Evolutionary conservation across 192 early-diverging fungal species (phyloP).

Genomic region (Dimargaris verticillata): DNA sequence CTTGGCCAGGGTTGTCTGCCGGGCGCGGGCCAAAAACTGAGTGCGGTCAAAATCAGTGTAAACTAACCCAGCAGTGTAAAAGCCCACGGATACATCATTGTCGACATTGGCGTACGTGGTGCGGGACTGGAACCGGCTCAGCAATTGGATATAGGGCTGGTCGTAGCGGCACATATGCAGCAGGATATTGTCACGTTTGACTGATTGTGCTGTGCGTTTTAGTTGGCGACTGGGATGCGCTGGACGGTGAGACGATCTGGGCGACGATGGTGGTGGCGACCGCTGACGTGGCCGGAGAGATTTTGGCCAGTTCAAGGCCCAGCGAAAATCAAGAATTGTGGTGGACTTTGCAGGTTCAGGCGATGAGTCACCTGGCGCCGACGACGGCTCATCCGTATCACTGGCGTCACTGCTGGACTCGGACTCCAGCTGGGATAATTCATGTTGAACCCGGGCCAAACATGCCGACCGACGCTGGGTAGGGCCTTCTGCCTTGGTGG

Average conservation of each 20-base stretch:
- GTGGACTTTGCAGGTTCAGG: not conserved
- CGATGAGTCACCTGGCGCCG: not conserved
- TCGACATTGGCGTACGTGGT: conserved; percentile 32
- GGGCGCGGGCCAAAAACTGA: not conserved
- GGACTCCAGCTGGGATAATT: not conserved
- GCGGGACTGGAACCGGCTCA: conserved; percentile 19
- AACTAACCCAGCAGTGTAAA: conserved; percentile 15
- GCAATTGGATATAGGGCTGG: conserved; percentile 16
- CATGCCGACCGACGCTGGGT: too few species aligned
- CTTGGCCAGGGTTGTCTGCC: not conserved
- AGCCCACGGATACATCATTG: conserved; percentile 28
- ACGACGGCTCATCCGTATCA: not conserved
- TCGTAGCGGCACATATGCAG: conserved; percentile 22
- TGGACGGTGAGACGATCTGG: too few species aligned
- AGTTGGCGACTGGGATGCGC: too few species aligned
- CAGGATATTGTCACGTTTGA: conserved; percentile 9
- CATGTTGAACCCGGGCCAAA: conserved; percentile 15
- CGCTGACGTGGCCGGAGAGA: too few species aligned
- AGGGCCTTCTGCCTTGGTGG: too few species aligned
- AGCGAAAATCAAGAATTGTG: too few species aligned
- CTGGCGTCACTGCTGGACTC: conserved; percentile 3
- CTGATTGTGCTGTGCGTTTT: not conserved
- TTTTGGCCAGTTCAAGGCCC: too few species aligned
- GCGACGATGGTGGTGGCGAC: too few species aligned
- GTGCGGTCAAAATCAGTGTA: conserved; percentile 8